Conservation (phyloP, 228 moss, liverwort and hornwort species). For the Sphagnum magellanicum region DNA sequence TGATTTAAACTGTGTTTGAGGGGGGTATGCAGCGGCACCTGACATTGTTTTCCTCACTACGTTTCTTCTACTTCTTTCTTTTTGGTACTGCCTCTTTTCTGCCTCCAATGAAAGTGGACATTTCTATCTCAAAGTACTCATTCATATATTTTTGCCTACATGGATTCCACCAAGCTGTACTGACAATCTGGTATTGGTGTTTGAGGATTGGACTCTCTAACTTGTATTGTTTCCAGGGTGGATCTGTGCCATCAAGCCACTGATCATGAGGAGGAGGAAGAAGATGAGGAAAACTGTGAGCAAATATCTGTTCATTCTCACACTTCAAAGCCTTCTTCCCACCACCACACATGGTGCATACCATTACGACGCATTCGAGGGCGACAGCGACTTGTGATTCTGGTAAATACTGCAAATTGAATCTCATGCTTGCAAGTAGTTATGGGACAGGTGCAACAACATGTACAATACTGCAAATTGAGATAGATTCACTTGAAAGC, state of each 20-base stretch:
- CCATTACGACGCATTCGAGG: constrained; percentile 36
- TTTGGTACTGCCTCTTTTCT: constrained; percentile 18
- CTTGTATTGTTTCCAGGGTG: constrained; percentile 21
- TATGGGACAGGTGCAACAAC: no score
- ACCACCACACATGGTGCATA: constrained; percentile 14
- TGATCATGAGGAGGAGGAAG: constrained; percentile 50
- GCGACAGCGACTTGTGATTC: constrained; percentile 43
- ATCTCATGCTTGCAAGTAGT: no score
- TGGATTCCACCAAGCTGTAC: not conserved
- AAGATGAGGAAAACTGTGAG: constrained; percentile 17
- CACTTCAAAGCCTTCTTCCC: constrained; percentile 14
- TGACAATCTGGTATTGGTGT: not conserved
- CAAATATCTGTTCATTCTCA: not conserved
- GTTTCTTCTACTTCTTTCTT: constrained; percentile 50
- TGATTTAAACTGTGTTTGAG: not conserved
- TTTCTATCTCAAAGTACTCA: constrained; percentile 10
- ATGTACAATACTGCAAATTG: no score
- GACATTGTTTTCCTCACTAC: constrained; percentile 68
- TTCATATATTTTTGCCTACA: no score
- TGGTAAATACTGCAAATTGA: constrained; percentile 20
- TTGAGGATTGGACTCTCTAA: not conserved
- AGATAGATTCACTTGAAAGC: no score
- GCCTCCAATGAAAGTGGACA: not conserved
- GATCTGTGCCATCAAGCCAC: constrained; percentile 55
- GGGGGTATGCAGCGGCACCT: constrained; percentile 63